These are phyloP conservation scores for Ogataea dorogensis DNA, from an alignment of 805 yeast species.

Conservation along the genomic window DNA sequence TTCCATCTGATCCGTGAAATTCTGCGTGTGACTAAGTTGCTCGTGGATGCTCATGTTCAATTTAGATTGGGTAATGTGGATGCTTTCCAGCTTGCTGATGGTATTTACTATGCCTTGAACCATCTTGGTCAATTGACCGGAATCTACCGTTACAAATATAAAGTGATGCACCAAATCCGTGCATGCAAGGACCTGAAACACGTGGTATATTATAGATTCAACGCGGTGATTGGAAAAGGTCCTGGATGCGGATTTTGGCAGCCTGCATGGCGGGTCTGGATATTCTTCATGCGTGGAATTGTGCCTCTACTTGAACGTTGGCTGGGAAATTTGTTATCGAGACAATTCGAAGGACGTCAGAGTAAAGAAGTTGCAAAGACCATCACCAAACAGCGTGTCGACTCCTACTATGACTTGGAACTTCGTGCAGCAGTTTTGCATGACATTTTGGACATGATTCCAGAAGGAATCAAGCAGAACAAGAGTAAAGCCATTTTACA, in stretches of 20 bases:
- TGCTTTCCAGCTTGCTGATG: slow-evolving; percentile 94
- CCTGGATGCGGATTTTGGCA: slow-evolving; percentile 99
- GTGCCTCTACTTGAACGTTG: slow-evolving; percentile 91
- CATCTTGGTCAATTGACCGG: slow-evolving; percentile 97
- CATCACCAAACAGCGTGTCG: slow-evolving; percentile 92
- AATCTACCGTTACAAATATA: slow-evolving; percentile 92
- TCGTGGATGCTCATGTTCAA: slow-evolving; percentile 94
- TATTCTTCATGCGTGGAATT: slow-evolving; percentile 85
- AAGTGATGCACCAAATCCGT: slow-evolving; percentile 96
- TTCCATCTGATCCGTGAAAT: slow-evolving; percentile 93
- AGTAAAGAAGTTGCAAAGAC: slow-evolving; percentile 91
- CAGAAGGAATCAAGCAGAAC: slow-evolving; percentile 85
- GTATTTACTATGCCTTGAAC: slow-evolving; percentile 82
- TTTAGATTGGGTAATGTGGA: slow-evolving; percentile 87
- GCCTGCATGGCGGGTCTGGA: slow-evolving; percentile 98
- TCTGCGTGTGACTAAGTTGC: slow-evolving; percentile 72
- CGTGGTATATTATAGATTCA: slow-evolving; percentile 81
- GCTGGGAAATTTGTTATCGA: slow-evolving; percentile 85
- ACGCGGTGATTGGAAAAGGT: slow-evolving; percentile 87
- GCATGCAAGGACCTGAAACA: slow-evolving; percentile 96
- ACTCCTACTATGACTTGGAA: slow-evolving; percentile 91
- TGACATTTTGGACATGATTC: slow-evolving; percentile 95
- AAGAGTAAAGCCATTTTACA: slow-evolving; percentile 86
- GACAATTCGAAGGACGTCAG: slow-evolving; percentile 95
- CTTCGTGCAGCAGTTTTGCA: slow-evolving; percentile 92